Percentiles rank a stretch among this genome's conserved stretches.
Evolutionary conservation across 208 protist genomes (phyloP).

Genomic region (Crithidia thermophila): DNA sequence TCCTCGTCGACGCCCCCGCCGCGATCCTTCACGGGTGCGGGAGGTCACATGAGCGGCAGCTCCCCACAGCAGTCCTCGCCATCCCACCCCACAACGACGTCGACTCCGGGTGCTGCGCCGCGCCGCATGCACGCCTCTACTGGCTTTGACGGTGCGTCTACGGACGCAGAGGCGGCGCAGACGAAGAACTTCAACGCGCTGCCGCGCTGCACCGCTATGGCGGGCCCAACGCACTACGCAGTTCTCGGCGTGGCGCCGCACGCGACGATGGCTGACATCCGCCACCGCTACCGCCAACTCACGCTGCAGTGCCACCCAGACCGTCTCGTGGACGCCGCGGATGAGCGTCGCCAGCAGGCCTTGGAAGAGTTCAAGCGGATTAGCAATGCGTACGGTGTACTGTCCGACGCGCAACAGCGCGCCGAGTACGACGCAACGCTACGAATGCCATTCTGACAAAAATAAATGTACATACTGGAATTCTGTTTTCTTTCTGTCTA

Average conservation of each 20-base stretch:
- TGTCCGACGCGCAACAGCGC: slow-evolving; percentile 92
- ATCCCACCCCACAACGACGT: too few relatives aligned
- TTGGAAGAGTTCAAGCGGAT: slow-evolving; percentile 94
- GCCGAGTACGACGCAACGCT: slow-evolving; percentile 92
- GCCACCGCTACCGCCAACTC: slow-evolving; percentile 62
- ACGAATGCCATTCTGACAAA: neutral
- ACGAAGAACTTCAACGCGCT: neutral
- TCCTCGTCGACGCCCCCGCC: neutral
- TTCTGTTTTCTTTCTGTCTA: neutral
- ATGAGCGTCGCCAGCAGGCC: slow-evolving; percentile 37
- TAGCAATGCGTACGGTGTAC: slow-evolving; percentile 94
- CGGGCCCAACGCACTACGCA: slow-evolving; percentile 60
- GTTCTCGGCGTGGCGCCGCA: slow-evolving; percentile 48
- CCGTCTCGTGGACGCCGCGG: slow-evolving; percentile 49
- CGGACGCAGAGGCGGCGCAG: neutral
- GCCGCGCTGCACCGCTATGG: neutral
- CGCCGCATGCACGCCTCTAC: too few relatives aligned
- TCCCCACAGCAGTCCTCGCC: too few relatives aligned
- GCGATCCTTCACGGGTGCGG: neutral
- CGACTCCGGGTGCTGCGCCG: too few relatives aligned
- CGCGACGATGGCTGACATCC: slow-evolving; percentile 52
- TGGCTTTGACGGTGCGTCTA: neutral
- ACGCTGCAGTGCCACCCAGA: slow-evolving; percentile 85
- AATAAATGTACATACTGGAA: neutral
- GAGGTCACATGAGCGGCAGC: too few relatives aligned